Conservation (phyloP, 1,284 basidiomycete genomes). For the Omphalotus olearius region DNA sequence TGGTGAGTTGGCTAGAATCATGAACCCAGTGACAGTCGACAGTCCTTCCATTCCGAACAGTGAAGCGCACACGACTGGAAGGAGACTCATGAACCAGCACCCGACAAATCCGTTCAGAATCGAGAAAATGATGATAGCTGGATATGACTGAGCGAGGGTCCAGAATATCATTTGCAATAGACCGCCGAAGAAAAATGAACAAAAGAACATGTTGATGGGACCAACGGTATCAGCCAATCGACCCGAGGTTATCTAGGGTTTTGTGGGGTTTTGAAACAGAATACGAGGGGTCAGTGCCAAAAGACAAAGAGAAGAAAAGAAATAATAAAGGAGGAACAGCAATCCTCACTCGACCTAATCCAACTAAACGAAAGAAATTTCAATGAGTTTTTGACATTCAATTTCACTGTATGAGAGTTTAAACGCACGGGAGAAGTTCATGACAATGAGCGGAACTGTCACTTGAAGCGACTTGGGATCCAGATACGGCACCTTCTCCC, state of each 20-base stretch:
- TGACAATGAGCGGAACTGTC: conserved; percentile 20
- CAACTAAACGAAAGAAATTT: conserved; percentile 12
- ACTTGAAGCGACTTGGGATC: conserved; percentile 19
- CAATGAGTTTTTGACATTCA: not conserved
- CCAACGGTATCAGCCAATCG: conserved; percentile 21
- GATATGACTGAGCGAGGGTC: conserved; percentile 22
- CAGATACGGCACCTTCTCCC: conserved; percentile 16
- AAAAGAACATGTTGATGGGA: conserved; percentile 24
- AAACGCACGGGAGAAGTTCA: conserved; percentile 20
- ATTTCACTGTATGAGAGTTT: not conserved
- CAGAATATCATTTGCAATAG: conserved; percentile 22
- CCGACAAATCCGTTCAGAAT: conserved; percentile 22
- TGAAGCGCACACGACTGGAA: conserved; percentile 23
- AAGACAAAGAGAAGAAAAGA: not conserved
- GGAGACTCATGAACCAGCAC: conserved; percentile 22
- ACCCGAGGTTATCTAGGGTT: conserved; percentile 19
- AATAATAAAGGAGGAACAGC: not conserved
- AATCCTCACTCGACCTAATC: conserved; percentile 20
- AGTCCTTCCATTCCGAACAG: conserved; percentile 21
- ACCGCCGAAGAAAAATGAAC: conserved; percentile 22
- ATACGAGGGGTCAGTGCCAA: not conserved
- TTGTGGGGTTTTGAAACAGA: not conserved
- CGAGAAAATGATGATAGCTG: conserved; percentile 20
- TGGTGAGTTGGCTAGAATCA: conserved; percentile 21
- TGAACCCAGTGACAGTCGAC: conserved; percentile 23